A percentile compares a stretch with the other conserved stretches of the same genome.
Evolutionary conservation across 495 filamentous ascomycete species (phyloP).

Genomic region (Podospora appendiculata): DNA sequence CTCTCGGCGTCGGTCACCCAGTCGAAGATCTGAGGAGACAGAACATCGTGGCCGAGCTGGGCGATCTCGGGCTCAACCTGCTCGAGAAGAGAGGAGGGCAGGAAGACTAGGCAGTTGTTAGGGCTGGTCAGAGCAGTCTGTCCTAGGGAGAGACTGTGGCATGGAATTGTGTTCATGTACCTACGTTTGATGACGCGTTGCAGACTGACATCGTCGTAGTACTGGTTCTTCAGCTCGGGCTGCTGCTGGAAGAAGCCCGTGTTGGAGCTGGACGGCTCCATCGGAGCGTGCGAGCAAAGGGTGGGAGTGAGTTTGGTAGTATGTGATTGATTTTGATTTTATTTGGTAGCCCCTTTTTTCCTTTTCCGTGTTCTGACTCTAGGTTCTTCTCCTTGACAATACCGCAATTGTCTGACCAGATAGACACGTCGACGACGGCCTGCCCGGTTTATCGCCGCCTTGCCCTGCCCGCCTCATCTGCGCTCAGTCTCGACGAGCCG

Average conservation of each 20-base stretch:
- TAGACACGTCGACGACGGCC: too few species aligned
- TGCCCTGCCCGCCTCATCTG: too few species aligned
- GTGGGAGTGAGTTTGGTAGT: too few species aligned
- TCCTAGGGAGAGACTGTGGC: not conserved
- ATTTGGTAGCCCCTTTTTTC: too few species aligned
- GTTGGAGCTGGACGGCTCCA: slow-evolving; percentile 39
- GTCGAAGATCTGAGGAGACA: slow-evolving; percentile 36
- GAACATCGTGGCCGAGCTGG: slow-evolving; percentile 37
- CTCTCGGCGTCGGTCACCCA: slow-evolving; percentile 52
- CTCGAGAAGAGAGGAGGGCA: slow-evolving; percentile 29
- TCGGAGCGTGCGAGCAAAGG: slow-evolving; percentile 1
- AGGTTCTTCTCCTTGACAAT: too few species aligned
- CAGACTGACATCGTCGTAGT: slow-evolving; percentile 36
- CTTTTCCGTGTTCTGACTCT: too few species aligned
- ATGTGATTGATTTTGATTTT: too few species aligned
- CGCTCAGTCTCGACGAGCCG: too few species aligned
- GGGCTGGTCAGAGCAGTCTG: too few species aligned
- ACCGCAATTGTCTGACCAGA: too few species aligned
- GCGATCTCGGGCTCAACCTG: slow-evolving; percentile 30
- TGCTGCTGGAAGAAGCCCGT: slow-evolving; percentile 42
- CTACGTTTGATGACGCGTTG: slow-evolving; percentile 34
- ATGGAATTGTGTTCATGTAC: not conserved
- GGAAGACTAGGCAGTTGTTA: slow-evolving; percentile 29
- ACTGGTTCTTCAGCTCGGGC: slow-evolving; percentile 40
- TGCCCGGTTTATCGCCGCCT: too few species aligned